Conservation (phyloP, 768 basidiomycete genomes). For the Artomyces pyxidatus region DNA sequence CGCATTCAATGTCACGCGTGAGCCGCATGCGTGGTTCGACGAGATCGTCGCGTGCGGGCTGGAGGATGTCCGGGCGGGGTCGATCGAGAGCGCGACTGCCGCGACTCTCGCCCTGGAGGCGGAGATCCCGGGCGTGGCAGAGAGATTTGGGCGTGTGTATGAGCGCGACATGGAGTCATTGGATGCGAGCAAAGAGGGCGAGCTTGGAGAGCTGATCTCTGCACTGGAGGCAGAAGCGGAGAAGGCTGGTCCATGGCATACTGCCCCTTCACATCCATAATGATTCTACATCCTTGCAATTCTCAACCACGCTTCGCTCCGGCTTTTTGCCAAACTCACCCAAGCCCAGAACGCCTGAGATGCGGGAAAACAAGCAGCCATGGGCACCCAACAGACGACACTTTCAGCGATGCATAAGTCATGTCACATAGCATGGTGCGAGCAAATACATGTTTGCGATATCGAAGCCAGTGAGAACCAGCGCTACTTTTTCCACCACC, state of each 20-base stretch:
- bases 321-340: no score
- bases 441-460: background rate
- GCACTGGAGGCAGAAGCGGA: constrained; percentile 18
- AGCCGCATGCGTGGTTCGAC: constrained; percentile 82
- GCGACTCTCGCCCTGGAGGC: constrained; percentile 33
- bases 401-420: background rate
- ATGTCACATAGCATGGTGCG: background rate
- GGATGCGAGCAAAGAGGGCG: constrained; percentile 16
- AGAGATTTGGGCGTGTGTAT: constrained; percentile 22
- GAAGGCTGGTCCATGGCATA: background rate
- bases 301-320: no score
- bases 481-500: background rate
- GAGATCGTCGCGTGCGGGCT: constrained; percentile 88
- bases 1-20: constrained; percentile 78
- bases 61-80: constrained; percentile 71
- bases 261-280: no score
- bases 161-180: constrained; percentile 23
- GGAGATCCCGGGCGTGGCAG: constrained; percentile 42
- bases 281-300: no score
- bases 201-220: constrained; percentile 19
- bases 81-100: constrained; percentile 42
- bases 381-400: no score
- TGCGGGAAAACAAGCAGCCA: no score
- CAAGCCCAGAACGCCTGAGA: no score
- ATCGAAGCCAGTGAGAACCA: background rate